These are phyloP conservation scores for Calonectria montana DNA, from an alignment of 2,329 filamentous ascomycete genomes.

Conservation along the genomic window DNA sequence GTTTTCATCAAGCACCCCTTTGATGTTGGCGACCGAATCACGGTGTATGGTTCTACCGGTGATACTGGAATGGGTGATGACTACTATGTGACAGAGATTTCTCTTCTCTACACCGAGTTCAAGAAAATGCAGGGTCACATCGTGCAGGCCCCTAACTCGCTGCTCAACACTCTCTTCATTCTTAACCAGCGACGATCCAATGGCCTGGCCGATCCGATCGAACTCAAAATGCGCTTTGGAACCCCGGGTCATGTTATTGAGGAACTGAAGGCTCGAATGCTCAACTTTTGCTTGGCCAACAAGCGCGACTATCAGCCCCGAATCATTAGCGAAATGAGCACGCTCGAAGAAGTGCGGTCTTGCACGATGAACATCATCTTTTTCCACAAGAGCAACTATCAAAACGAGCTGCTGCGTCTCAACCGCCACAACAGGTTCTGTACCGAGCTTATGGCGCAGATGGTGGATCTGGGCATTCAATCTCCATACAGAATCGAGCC, in stretches of 20 bases:
- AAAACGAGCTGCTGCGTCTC: conserved; percentile 91
- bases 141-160: conserved; percentile 94
- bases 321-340: conserved; percentile 85
- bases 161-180: conserved; percentile 93
- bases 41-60: conserved; percentile 90
- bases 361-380: conserved; percentile 93
- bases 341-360: conserved; percentile 84
- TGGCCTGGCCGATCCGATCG: conserved; percentile 86
- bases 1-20: conserved; percentile 98
- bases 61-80: conserved; percentile 84
- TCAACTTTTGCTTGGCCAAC: conserved; percentile 85
- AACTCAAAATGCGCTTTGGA: conserved; percentile 88
- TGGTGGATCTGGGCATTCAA: conserved; percentile 87
- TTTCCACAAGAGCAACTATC: conserved; percentile 98
- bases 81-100: conserved; percentile 96
- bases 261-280: conserved; percentile 79
- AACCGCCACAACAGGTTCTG: conserved; percentile 95
- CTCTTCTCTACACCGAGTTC: conserved; percentile 93
- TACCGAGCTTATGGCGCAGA: conserved; percentile 87
- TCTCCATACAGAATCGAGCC: conserved; percentile 73
- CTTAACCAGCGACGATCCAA: conserved; percentile 94
- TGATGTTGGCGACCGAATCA: conserved; percentile 93
- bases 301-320: conserved; percentile 91
- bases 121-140: conserved; percentile 99
- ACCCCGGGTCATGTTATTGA: conserved; percentile 88